Base-by-base conservation (phyloP, 768 basidiomycete genomes). In the Strobilomyces dryophilus region DNA sequence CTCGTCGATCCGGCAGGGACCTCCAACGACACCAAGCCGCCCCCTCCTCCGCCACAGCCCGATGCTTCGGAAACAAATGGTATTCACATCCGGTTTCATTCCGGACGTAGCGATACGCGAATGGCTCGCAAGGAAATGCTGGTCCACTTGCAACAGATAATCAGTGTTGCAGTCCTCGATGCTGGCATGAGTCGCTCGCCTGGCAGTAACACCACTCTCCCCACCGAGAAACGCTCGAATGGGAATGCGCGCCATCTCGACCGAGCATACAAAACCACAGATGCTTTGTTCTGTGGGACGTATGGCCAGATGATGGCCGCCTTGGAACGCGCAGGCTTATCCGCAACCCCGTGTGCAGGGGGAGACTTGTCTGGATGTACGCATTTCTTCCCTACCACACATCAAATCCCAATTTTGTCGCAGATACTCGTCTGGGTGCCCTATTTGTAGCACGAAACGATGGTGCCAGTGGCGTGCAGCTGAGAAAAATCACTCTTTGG, bases 221-320 rank as follows among this genome's bases (percentile, higher is more conserved):
- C 52, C 24, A 4, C 24, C 2, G 44, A 47, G 39, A 42, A 56
- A 12, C 51, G 29, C 31, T 45, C 43, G 1, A 32, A 36, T 17
- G 51, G 46, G 5, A 20, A 45, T 20, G 24, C 18, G 26, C n/a
- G 24, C 2, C 60, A 50, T 35, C 36, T 8, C 2, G n/a, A 26
- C 34, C 52, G 57, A 47, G 54, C 54, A 46, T 47, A 64, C 20
- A 61, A 52, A 51, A 56, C 54, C 9, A 18, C 65, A n/a, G 61
- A 65, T 39, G 63, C 72, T 27, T 58, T 76, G 47, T 76, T 73
- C 57, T 68, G 71, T 24, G 75, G 75, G 24, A 76, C 75, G 18
- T 76, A 74, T 56, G 75, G 75, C 10, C 75, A 76, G 59, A 58
- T 76, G 46, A 68, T 69, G 67, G 53, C 61, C 21, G 75, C 75